These are phyloP conservation scores for Saccharomycopsis crataegensis DNA, from an alignment of 1,139 yeast genomes.

Conservation along the genomic window DNA sequence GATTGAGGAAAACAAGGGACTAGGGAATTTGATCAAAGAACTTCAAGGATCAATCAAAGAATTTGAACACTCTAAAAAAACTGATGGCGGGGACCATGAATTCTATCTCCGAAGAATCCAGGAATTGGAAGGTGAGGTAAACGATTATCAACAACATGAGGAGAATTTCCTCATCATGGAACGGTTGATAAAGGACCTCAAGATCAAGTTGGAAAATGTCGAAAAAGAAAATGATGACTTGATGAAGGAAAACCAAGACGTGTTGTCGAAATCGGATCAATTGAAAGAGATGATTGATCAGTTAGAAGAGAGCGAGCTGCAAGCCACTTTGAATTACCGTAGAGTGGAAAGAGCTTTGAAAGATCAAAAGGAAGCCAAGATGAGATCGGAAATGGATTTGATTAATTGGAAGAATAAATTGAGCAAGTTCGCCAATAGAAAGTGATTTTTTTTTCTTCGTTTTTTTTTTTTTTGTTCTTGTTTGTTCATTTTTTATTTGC, in stretches of 20 bases:
- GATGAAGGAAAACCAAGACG: constrained; percentile 26
- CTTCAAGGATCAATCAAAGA: constrained; percentile 28
- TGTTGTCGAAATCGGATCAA: constrained; percentile 21
- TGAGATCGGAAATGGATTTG: constrained; percentile 57
- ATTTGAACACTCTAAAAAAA: constrained; percentile 27
- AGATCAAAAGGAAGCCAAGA: constrained; percentile 46
- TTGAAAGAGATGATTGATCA: constrained; percentile 25
- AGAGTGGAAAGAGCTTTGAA: constrained; percentile 41
- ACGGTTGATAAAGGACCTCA: constrained; percentile 29
- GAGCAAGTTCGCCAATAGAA: constrained; percentile 1
- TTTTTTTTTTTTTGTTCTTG: background rate
- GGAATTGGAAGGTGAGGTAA: constrained; percentile 28
- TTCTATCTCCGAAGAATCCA: constrained; percentile 30
- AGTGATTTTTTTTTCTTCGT: background rate
- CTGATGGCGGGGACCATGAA: constrained; percentile 30
- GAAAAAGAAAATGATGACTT: constrained; percentile 24
- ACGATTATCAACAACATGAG: constrained; percentile 28
- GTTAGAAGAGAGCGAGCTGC: constrained; percentile 34
- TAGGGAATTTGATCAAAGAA: constrained; percentile 32
- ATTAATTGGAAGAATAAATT: constrained; percentile 40
- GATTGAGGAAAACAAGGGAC: constrained; percentile 31
- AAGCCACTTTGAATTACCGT: constrained; percentile 34
- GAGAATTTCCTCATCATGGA: constrained; percentile 33
- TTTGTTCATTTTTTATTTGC: background rate
- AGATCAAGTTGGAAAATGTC: constrained; percentile 26